Percentiles rank a stretch among this genome's conserved stretches.
These are phyloP conservation scores for Plasmodium gaboni DNA, from an alignment of 169 alveolate species.

Conservation along the genomic window DNA sequence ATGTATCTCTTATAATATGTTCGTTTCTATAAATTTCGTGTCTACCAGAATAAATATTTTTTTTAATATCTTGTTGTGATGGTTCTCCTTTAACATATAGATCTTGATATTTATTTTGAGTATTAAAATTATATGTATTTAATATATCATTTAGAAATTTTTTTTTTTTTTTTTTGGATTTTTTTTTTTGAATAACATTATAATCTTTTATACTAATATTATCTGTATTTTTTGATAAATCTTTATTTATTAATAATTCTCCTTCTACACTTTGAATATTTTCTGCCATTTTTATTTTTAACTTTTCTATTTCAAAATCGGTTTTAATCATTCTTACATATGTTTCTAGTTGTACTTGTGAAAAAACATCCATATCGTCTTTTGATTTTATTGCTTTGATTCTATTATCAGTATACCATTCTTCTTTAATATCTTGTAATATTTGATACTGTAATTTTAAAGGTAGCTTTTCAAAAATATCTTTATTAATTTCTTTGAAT, in stretches of 20 bases:
- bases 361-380: conserved; percentile 86
- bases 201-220: conserved; percentile 31
- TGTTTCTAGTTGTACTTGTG: conserved; percentile 88
- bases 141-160: conserved; percentile 41
- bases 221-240: conserved; percentile 24
- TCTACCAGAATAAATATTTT: not conserved
- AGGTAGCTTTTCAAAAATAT: conserved; percentile 85
- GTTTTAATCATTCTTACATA: conserved; percentile 87
- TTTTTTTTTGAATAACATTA: conserved; percentile 44
- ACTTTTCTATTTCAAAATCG: conserved; percentile 88
- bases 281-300: conserved; percentile 82
- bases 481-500: conserved; percentile 82
- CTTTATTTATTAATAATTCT: conserved; percentile 50
- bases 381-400: conserved; percentile 83
- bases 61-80: not conserved
- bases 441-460: conserved; percentile 85
- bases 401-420: conserved; percentile 85
- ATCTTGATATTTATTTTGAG: not conserved
- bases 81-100: conserved; percentile 10
- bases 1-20: not conserved
- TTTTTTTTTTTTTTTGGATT: conserved; percentile 40
- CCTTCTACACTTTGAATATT: conserved; percentile 76
- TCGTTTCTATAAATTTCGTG: not conserved
- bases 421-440: conserved; percentile 87
- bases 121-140: conserved; percentile 11